Evolutionary conservation across 371 early-diverging fungal species (phyloP).

Genomic region (Rhizopus sp.): DNA sequence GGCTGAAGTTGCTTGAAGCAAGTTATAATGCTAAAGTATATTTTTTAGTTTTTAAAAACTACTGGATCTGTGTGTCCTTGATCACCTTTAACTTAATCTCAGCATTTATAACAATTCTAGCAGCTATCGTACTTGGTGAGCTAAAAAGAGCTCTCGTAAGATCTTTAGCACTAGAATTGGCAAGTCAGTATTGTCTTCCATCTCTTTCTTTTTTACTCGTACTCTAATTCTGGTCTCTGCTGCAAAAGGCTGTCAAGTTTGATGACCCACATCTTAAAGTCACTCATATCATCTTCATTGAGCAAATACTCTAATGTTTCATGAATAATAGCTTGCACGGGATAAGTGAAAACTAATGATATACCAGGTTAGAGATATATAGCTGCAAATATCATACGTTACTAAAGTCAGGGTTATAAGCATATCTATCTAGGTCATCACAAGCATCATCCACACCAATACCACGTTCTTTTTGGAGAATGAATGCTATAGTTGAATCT

Average conservation of each 20-base stretch:
- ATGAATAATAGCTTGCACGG: conserved; percentile 15
- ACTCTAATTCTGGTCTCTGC: background rate
- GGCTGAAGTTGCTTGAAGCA: background rate
- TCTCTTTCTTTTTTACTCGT: background rate
- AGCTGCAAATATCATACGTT: background rate
- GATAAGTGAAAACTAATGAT: conserved; percentile 21
- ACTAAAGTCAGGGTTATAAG: conserved; percentile 21
- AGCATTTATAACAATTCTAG: conserved; percentile 15
- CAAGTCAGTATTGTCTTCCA: too few relatives aligned
- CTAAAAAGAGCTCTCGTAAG: conserved; percentile 16
- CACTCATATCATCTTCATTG: conserved; percentile 13
- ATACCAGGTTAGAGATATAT: background rate
- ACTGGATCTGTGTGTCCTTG: background rate
- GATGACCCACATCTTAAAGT: conserved; percentile 14
- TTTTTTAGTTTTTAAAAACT: too few relatives aligned
- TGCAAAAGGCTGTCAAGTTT: conserved; percentile 2
- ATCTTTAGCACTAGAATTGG: background rate
- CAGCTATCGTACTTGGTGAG: conserved; percentile 13
- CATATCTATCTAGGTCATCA: conserved; percentile 5
- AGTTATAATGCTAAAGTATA: conserved; percentile 3
- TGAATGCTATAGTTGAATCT: conserved; percentile 8
- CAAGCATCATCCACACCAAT: background rate
- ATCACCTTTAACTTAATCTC: conserved; percentile 20
- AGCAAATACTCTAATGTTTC: conserved; percentile 22
- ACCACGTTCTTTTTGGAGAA: conserved; percentile 22